Evolutionary conservation across 805 yeast species (phyloP), one percentile per base, ranked within the genome.

Genomic region (Kodamaea leandrae): DNA sequence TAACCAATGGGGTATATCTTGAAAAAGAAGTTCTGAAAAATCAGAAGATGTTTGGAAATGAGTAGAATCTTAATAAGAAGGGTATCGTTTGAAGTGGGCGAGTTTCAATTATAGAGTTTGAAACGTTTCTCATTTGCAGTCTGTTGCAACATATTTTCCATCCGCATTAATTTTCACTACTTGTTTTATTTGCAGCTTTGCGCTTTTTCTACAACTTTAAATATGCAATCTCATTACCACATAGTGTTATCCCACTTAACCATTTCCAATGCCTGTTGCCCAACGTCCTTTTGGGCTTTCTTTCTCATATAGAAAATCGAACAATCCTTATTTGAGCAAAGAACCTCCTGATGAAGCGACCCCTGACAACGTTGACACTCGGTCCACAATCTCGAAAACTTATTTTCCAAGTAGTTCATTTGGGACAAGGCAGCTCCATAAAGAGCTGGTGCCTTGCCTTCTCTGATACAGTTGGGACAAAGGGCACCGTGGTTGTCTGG

Each of bases 351-450:
- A 54, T 93, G 97, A 41, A 95, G 67, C 18, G 93, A 86, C 0
- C 98, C 98, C 53, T 95, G 97, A 62, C 99, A 93, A 44, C 97
- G 71, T 66, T 93, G 99, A 60, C 99, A 95, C 58, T 93, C 96
- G 0, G 98, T 91, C 99, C 99, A 93, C 47, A 93, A 66, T 49
- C 95, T 72, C 2, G 96, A 82, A 54, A 88, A 93, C 51, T 83
- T 82, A 45, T 79, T 76, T 58, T 93, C 96, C 45, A 91, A 64
- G 32, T 78, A 80, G 57, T 88, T 84, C 73, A 90, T 81, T 44
- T 79, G 82, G 3, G 86, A 83, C 35, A 93, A 64, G 8, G 93
- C 89, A 44, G 81, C 78, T n/a, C 88, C 80, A 55, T 88, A 93
- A 18, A 90, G 61, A 51, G 79, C 84, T 2, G 93, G 89, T 2